Conservation (phyloP, 139 green algal species). For the Coccomyxa sp. region DNA sequence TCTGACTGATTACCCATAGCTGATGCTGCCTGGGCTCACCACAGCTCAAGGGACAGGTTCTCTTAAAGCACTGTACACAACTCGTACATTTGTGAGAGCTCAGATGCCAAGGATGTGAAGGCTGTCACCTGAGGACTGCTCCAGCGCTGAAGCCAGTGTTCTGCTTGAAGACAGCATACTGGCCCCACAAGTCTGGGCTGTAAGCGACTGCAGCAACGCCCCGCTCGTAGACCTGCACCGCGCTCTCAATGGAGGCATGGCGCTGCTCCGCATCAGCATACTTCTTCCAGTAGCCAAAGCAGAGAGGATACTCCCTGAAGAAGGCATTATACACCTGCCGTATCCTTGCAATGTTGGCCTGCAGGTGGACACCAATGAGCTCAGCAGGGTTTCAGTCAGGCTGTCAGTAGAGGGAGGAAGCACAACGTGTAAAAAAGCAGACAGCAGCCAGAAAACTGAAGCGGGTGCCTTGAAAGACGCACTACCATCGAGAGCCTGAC, state of each 20-base stretch:
- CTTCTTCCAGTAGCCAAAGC: constrained; percentile 90
- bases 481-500: no score
- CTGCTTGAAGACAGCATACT: constrained; percentile 53
- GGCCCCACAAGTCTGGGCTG: constrained; percentile 70
- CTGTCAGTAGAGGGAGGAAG: no score
- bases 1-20: no score
- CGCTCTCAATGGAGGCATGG: constrained; percentile 31
- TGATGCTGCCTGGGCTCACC: background rate
- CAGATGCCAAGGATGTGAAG: background rate
- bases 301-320: constrained; percentile 72
- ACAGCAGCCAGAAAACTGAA: no score
- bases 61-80: background rate
- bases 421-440: no score
- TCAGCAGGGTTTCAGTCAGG: no score
- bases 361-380: no score
- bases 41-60: background rate
- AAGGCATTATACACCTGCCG: constrained; percentile 65
- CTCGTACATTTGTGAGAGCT: background rate
- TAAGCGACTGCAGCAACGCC: constrained; percentile 63
- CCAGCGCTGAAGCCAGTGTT: constrained; percentile 22
- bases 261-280: constrained; percentile 68
- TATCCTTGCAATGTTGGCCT: constrained; percentile 61
- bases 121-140: constrained; percentile 45
- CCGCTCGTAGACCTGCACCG: constrained; percentile 62
- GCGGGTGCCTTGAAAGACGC: no score